phyloP scores from a whole-genome alignment of 441 rosid genomes.

The Arabidopsis lyrata region DNA sequence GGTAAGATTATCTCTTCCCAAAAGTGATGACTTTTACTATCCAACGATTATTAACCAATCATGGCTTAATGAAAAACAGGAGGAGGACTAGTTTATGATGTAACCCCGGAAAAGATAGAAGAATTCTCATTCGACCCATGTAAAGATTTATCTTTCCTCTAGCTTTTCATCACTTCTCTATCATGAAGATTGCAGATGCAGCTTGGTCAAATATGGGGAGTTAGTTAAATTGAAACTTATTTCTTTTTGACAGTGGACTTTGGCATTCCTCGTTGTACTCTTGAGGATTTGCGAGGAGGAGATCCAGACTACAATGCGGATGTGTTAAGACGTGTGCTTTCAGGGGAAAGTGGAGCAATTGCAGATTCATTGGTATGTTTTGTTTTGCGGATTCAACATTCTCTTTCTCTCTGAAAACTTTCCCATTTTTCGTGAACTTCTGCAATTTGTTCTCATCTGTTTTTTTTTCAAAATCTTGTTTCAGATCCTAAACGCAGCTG shows the following conservation, averaged over 20 bases:
- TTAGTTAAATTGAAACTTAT: conserved; percentile 17
- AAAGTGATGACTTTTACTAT: neutral
- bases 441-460: conserved; percentile 1
- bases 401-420: conserved; percentile 5
- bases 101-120: conserved; percentile 72
- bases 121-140: conserved; percentile 88
- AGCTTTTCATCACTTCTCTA: neutral
- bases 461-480: neutral
- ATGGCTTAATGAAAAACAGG: conserved; percentile 50
- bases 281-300: conserved; percentile 83
- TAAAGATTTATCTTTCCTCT: conserved; percentile 45
- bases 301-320: conserved; percentile 77
- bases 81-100: conserved; percentile 72
- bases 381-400: neutral
- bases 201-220: neutral
- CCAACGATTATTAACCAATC: conserved; percentile 3
- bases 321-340: conserved; percentile 63
- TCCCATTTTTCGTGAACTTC: conserved; percentile 11
- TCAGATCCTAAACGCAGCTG: conserved; percentile 92
- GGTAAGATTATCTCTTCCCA: conserved; percentile 55
- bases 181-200: conserved; percentile 1
- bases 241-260: conserved; percentile 73
- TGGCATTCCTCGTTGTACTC: conserved; percentile 88
- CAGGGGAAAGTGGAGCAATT: conserved; percentile 82
- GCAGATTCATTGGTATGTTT: conserved; percentile 85